A percentile compares a stretch with the other conserved stretches of the same genome.
Evolutionary conservation across 495 filamentous ascomycete species (phyloP).

Genomic region (Chlorociboria aeruginascens): DNA sequence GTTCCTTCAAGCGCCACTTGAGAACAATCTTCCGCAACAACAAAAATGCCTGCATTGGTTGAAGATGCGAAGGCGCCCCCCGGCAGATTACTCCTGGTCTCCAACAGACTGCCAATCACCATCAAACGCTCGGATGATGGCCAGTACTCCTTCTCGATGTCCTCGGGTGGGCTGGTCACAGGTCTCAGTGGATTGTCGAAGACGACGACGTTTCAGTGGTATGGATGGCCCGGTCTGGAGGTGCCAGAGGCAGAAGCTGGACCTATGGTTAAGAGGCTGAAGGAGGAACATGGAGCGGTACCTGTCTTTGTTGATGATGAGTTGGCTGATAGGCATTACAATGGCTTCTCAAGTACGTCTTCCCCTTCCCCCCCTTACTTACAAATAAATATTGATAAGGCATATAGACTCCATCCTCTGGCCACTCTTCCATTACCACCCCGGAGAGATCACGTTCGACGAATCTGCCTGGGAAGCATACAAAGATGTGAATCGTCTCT

Average conservation of each 20-base stretch:
- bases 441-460: conserved; percentile 83
- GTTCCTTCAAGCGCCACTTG: background rate
- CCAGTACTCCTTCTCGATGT: conserved; percentile 80
- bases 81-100: conserved; percentile 64
- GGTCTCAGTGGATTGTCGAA: conserved; percentile 84
- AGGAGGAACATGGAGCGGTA: conserved; percentile 59
- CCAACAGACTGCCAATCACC: conserved; percentile 89
- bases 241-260: conserved; percentile 58
- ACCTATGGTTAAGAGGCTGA: conserved; percentile 53
- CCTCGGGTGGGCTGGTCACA: conserved; percentile 86
- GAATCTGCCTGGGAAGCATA: conserved; percentile 83
- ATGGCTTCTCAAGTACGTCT: conserved; percentile 71
- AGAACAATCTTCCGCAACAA: background rate
- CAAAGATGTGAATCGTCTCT: conserved; percentile 70
- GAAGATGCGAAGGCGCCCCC: conserved; percentile 8
- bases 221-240: conserved; percentile 91
- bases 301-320: conserved; percentile 73
- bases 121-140: conserved; percentile 84
- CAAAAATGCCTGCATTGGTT: conserved; percentile 15
- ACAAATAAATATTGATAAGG: conserved; percentile 1
- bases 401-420: conserved; percentile 76
- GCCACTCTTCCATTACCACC: conserved; percentile 94
- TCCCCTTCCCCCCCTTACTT: background rate
- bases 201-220: conserved; percentile 90
- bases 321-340: conserved; percentile 71